Evolutionary conservation across 2,329 filamentous ascomycete species (phyloP).

Genomic region (Lasiodiplodia hormozganensis): DNA sequence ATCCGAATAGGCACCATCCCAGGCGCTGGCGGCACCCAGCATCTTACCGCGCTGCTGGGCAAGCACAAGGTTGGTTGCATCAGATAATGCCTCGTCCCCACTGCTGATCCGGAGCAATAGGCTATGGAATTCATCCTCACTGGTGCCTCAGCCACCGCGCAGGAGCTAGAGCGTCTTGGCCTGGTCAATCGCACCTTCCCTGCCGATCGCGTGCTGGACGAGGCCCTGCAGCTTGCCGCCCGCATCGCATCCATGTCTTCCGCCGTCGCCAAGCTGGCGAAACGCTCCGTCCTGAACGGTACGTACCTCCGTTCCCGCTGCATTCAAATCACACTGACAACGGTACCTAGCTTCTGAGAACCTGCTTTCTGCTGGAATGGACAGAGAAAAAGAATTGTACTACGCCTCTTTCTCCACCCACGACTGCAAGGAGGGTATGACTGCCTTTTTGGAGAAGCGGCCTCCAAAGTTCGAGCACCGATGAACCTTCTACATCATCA

Average conservation of each 20-base stretch:
- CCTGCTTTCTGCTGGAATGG: slow-evolving; percentile 50
- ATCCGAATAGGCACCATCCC: slow-evolving; percentile 93
- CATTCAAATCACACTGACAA: slow-evolving; percentile 26
- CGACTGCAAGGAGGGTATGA: slow-evolving; percentile 52
- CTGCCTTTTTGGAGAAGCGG: slow-evolving; percentile 52
- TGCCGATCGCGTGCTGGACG: slow-evolving; percentile 46
- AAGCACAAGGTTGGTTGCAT: slow-evolving; percentile 44
- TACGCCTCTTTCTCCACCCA: slow-evolving; percentile 46
- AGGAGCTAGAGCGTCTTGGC: slow-evolving; percentile 50
- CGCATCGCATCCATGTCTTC: slow-evolving; percentile 51
- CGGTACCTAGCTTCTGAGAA: slow-evolving; percentile 50
- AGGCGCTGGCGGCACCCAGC: slow-evolving; percentile 87
- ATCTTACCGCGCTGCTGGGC: slow-evolving; percentile 71
- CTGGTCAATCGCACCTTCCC: slow-evolving; percentile 50
- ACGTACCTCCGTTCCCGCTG: slow-evolving; percentile 32
- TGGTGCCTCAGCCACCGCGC: slow-evolving; percentile 45
- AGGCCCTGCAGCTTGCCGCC: slow-evolving; percentile 48
- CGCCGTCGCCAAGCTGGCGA: slow-evolving; percentile 52
- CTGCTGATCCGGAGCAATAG: slow-evolving; percentile 34
- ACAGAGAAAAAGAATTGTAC: slow-evolving; percentile 43
- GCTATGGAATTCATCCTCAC: slow-evolving; percentile 56
- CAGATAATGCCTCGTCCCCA: neutral
- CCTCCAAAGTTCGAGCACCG: slow-evolving; percentile 37
- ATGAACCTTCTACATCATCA: slow-evolving; percentile 17
- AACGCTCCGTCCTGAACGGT: slow-evolving; percentile 54